Conservation (phyloP, 345 rosid genomes). For the Citrus australasica region DNA sequence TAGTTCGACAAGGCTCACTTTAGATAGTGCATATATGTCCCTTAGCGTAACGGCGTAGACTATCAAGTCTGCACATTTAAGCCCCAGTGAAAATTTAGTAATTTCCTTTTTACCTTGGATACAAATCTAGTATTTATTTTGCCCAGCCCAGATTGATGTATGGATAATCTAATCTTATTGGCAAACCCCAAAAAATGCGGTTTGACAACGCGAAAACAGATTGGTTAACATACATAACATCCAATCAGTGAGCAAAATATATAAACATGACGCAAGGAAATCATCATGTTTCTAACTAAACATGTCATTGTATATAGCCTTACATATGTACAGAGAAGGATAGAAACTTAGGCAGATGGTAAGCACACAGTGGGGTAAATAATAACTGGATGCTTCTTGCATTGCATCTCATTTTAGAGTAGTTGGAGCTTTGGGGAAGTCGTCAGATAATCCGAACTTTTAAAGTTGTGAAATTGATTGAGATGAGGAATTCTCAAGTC, state of each 20-base stretch:
- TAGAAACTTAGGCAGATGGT: constrained; percentile 1
- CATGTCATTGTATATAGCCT: neutral
- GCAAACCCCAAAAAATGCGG: neutral
- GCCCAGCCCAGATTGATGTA: neutral
- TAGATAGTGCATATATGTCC: neutral
- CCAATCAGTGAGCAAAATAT: neutral
- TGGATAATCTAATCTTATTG: neutral
- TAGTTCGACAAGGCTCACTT: neutral
- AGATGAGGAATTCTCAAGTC: constrained; percentile 2
- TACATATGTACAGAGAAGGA: constrained; percentile 3
- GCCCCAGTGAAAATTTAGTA: neutral
- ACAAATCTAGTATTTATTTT: neutral
- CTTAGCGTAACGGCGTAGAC: neutral
- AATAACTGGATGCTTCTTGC: neutral
- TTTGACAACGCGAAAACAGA: neutral
- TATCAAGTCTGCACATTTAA: neutral
- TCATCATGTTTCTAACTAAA: neutral
- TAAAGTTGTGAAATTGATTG: neutral
- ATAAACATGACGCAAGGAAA: neutral
- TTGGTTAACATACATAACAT: constrained; percentile 3
- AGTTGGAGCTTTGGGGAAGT: constrained; percentile 5
- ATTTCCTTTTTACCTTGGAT: neutral
- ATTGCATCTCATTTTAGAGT: neutral
- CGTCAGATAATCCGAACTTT: neutral
- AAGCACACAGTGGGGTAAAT: neutral